Evolutionary conservation across 2,329 filamentous ascomycete genomes (phyloP), one percentile per base, ranked within the genome.

Genomic region (Cladosporium sp.): DNA sequence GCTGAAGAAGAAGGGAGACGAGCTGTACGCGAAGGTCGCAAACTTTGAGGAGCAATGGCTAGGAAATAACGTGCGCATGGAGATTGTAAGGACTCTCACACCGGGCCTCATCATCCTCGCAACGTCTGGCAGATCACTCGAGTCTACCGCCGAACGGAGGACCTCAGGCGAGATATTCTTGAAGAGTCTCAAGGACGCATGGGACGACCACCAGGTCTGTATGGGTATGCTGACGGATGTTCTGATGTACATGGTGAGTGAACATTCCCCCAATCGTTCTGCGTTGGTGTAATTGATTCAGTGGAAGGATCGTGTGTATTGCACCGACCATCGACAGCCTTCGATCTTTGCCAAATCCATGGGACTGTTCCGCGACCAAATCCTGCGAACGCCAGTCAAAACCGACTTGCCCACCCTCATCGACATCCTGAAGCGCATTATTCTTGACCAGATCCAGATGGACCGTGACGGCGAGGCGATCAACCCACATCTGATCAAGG

Each of bases 211-310:
- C 70, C 90, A 92, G 70, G 83, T 89, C 57, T 92, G 89, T 44
- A 96, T 96, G 90, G 91, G 91, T 69, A 97, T 97, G 93, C 87
- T 91, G 51, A 91, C 92, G 3, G 94, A 97, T 72, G 91, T 97
- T 32, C 80, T 97, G 52, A 97, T 97, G 91, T 55, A 96, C 70
- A 90, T 99, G 80, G 51, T 55, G 5, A 55, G 51, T 47, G 35
- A 44, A 4, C 58, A 60, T 25, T 12, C 13, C 17, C 15, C 35
- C 45, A 9, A 20, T 13, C 3, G 3, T 20, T 52, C 4, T 39
- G 12, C 13, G 34, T 37, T 34, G 9, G 13, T 34, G 20, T 17
- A 34, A 36, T n/a, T 57, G 40, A 55, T 47, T 10, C 15, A 55
- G 51, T 36, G 28, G 37, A 35, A 55, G 51, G 93, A 99, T 70